These are phyloP conservation scores for Solanum tarapatanum DNA, from an alignment of 257 asterid species.

Conservation along the genomic window DNA sequence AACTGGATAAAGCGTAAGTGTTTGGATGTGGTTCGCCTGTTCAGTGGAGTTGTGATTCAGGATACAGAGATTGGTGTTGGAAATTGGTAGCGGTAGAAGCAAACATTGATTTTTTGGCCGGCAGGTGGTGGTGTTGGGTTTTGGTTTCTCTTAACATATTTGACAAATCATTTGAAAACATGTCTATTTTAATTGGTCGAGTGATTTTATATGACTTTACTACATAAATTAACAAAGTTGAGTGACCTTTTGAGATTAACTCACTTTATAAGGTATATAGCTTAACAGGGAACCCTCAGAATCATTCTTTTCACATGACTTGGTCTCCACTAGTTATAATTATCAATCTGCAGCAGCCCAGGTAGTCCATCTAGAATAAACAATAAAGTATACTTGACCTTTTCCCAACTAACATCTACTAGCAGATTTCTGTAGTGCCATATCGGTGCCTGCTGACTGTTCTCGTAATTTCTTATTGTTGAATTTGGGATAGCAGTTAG, in stretches of 20 bases:
- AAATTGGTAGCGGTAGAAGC: not conserved
- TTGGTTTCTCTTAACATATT: not conserved
- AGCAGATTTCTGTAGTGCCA: not conserved
- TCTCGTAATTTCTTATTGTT: not conserved
- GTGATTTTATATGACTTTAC: not conserved
- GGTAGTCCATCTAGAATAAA: not conserved
- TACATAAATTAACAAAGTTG: not conserved
- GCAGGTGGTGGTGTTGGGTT: not conserved
- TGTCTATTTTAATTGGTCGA: not conserved
- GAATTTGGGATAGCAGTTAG: not conserved
- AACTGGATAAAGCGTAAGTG: not conserved
- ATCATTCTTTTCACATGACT: not conserved
- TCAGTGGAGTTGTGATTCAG: not conserved
- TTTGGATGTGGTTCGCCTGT: not conserved
- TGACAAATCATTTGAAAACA: not conserved
- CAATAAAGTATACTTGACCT: not conserved
- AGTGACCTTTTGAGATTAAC: not conserved
- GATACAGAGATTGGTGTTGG: not conserved
- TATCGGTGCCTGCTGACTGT: not conserved
- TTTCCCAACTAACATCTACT: not conserved
- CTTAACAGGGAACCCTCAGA: not conserved
- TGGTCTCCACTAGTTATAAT: not conserved
- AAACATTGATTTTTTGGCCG: not conserved
- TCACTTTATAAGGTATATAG: not conserved
- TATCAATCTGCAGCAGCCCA: not conserved